Conservation (phyloP, 2,329 filamentous ascomycete species). For the Beauveria pseudobassiana region DNA sequence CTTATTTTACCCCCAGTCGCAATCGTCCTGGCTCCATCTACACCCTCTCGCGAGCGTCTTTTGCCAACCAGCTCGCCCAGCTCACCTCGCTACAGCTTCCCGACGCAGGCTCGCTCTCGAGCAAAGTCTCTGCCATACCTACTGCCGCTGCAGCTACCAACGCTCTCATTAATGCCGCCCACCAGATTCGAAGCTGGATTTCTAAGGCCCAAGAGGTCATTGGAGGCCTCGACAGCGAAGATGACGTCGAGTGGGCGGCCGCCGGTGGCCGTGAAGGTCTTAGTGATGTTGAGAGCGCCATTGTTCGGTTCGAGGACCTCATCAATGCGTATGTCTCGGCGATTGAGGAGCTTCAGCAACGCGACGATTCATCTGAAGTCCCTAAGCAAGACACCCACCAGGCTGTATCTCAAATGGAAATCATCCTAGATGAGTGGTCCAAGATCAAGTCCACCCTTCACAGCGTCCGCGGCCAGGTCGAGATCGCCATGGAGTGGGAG, state of each 20-base stretch:
- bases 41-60: conserved; percentile 84
- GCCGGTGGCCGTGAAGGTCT: conserved; percentile 75
- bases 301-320: conserved; percentile 76
- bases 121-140: conserved; percentile 75
- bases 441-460: conserved; percentile 72
- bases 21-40: conserved; percentile 81
- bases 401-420: conserved; percentile 84
- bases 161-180: conserved; percentile 77
- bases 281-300: conserved; percentile 64
- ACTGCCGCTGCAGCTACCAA: conserved; percentile 77
- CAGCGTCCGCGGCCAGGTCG: conserved; percentile 80
- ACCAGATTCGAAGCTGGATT: conserved; percentile 93
- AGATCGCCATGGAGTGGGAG: conserved; percentile 98
- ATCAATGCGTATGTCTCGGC: conserved; percentile 89
- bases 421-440: conserved; percentile 75
- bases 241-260: conserved; percentile 96
- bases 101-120: conserved; percentile 74
- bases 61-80: conserved; percentile 87
- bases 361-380: conserved; percentile 67
- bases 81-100: conserved; percentile 86
- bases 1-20: conserved; percentile 61
- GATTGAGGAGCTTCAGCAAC: conserved; percentile 83
- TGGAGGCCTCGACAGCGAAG: conserved; percentile 81
- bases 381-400: conserved; percentile 62
- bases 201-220: conserved; percentile 86